phyloP scores from a whole-genome alignment of 805 yeast species.

The Lipomyces starkeyi region DNA sequence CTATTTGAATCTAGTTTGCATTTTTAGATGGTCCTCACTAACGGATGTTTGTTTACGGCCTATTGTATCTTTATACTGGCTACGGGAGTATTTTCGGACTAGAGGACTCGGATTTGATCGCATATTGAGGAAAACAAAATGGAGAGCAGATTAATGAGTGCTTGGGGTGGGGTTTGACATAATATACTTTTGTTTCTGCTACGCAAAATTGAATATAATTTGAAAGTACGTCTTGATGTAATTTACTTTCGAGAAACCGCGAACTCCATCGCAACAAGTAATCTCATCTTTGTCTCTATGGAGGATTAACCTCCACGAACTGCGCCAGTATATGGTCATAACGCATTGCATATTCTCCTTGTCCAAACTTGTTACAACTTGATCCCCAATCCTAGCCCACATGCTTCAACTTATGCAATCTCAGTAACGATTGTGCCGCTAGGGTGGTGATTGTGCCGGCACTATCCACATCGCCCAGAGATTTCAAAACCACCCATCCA shows the following conservation, averaged over 20 bases:
- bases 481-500: not conserved
- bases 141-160: not conserved
- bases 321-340: not conserved
- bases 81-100: not conserved
- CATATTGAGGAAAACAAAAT: not conserved
- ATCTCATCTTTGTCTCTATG: not conserved
- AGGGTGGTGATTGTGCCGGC: constrained; percentile 40
- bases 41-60: not conserved
- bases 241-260: too few relatives aligned
- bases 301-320: not conserved
- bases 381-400: not conserved
- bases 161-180: not conserved
- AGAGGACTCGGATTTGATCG: not conserved
- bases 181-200: not conserved
- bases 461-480: constrained; percentile 42
- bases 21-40: not conserved
- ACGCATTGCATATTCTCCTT: not conserved
- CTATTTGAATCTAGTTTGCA: not conserved
- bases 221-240: not conserved
- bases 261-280: too few relatives aligned
- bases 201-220: not conserved
- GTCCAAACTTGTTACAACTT: not conserved
- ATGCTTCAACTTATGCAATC: constrained; percentile 26
- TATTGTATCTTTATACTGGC: not conserved
- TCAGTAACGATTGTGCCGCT: constrained; percentile 35